These are phyloP conservation scores for Acer negundo DNA, from an alignment of 345 rosid genomes.

Conservation along the genomic window DNA sequence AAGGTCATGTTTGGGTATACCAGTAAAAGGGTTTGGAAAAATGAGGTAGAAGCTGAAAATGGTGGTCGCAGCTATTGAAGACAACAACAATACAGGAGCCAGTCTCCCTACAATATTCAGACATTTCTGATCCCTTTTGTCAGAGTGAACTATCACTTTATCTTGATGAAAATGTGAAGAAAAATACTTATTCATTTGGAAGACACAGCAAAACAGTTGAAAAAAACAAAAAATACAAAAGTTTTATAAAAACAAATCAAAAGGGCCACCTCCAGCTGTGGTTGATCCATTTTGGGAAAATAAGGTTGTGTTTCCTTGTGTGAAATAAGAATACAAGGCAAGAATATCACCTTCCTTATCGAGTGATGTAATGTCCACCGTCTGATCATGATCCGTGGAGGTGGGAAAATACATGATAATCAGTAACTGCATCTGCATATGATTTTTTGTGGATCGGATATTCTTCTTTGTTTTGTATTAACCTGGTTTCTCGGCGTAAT, in stretches of 20 bases:
- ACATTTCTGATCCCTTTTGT: neutral
- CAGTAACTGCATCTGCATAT: neutral
- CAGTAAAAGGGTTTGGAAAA: neutral
- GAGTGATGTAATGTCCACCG: neutral
- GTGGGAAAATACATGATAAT: neutral
- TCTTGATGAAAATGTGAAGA: neutral
- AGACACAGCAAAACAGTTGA: neutral
- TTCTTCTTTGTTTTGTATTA: neutral
- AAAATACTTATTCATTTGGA: neutral
- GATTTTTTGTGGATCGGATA: neutral
- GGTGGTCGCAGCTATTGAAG: neutral
- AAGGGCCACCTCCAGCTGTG: neutral
- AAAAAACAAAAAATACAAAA: too few relatives aligned
- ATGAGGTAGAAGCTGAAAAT: constrained; percentile 1
- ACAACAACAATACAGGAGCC: neutral
- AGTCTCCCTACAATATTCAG: neutral
- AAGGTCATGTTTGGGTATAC: neutral
- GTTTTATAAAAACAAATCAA: neutral
- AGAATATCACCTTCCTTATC: too few relatives aligned
- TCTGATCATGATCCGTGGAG: neutral
- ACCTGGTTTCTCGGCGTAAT: constrained; percentile 3
- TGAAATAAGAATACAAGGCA: too few relatives aligned
- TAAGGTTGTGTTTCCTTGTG: too few relatives aligned
- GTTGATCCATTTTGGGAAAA: neutral
- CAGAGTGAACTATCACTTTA: neutral